Base-by-base conservation (phyloP, 2,329 filamentous ascomycete genomes). In the Aspergillus sp. region DNA sequence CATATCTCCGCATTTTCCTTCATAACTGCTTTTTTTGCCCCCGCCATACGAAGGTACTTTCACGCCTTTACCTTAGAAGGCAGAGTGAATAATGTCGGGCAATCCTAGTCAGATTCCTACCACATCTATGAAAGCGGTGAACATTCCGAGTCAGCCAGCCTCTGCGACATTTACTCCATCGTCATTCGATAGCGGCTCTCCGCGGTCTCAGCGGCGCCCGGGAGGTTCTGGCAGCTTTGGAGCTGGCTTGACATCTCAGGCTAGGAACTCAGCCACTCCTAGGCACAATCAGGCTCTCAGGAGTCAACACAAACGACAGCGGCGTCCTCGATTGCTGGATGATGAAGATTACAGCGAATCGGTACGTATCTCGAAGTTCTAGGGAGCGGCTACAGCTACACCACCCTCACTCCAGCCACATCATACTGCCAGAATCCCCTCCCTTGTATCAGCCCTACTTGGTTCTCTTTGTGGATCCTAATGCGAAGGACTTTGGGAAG, bases 271-370 rank as follows among this genome's bases (percentile, higher is more conserved):
- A 6, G 64, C 74, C 8, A 70, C 77, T 23, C 67, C 78, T 54
- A 86, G 93, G 69, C 96, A 91, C 77, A 87, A 84, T 56, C 94
- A 98, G 79, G 82, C 81, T 48, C 82, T 84, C 56, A 90, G 89
- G 76, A 93, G 89, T 74, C 92, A 95, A 76, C 92, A 97, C 79
- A 92, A 91, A 74, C 87, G 86, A 65, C 90, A 92, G 71, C 89
- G 88, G 70, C 88, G 88, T 71, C 90, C 92, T 51, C 82, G 84
- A 59, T 81, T 89, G 67, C 84, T 89, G 73, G 88, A 93, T 80
- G 92, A 96, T 80, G 92, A 96, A 85, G 87, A 86, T 70, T 88
- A 96, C 85, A 92, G 88, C 66, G 92, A 97, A 81, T 83, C 84
- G 68, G 85, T 93, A 80, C 76, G 86, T 83, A 47, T 57, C 56